These are phyloP conservation scores for Roridomyces roridus DNA, from an alignment of 768 basidiomycete genomes.

Conservation along the genomic window DNA sequence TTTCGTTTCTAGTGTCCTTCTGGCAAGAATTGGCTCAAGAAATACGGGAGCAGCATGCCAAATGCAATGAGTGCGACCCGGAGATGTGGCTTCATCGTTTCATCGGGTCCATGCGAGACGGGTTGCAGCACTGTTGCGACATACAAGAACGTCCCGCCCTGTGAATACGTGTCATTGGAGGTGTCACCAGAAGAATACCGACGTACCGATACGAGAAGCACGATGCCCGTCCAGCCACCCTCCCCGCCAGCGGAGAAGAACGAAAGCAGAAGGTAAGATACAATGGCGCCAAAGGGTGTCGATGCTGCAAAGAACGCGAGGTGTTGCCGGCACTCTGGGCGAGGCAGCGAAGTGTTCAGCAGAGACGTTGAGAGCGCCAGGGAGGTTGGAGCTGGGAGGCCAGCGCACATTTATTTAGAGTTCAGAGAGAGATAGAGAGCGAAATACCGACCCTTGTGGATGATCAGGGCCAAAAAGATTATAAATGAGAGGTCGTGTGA, in stretches of 20 bases:
- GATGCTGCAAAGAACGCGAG: slow-evolving; percentile 81
- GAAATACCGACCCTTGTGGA: slow-evolving; percentile 80
- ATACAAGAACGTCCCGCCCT: slow-evolving; percentile 95
- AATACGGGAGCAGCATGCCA: slow-evolving; percentile 77
- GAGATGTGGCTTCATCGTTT: slow-evolving; percentile 47
- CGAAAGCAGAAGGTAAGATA: slow-evolving; percentile 74
- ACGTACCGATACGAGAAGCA: slow-evolving; percentile 84
- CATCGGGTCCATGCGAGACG: slow-evolving; percentile 51
- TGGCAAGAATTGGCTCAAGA: slow-evolving; percentile 58
- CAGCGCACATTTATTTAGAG: background rate
- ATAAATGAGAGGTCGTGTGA: slow-evolving; percentile 68
- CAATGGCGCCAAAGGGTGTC: slow-evolving; percentile 82
- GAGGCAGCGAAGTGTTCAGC: slow-evolving; percentile 74
- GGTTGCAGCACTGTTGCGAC: slow-evolving; percentile 92
- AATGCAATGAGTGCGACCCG: slow-evolving; percentile 60
- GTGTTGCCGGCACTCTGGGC: slow-evolving; percentile 72
- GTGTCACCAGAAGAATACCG: slow-evolving; percentile 8
- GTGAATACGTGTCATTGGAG: background rate
- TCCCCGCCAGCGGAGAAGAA: slow-evolving; percentile 52
- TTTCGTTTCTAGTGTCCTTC: slow-evolving; percentile 9
- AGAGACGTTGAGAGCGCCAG: slow-evolving; percentile 88
- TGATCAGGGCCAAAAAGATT: slow-evolving; percentile 88
- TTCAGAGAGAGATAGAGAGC: background rate
- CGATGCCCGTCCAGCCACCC: slow-evolving; percentile 71
- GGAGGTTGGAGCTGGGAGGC: slow-evolving; percentile 79